A percentile compares a stretch with the other conserved stretches of the same genome.
phyloP scores from a whole-genome alignment of 441 rosid species.

The Manihot esculenta region DNA sequence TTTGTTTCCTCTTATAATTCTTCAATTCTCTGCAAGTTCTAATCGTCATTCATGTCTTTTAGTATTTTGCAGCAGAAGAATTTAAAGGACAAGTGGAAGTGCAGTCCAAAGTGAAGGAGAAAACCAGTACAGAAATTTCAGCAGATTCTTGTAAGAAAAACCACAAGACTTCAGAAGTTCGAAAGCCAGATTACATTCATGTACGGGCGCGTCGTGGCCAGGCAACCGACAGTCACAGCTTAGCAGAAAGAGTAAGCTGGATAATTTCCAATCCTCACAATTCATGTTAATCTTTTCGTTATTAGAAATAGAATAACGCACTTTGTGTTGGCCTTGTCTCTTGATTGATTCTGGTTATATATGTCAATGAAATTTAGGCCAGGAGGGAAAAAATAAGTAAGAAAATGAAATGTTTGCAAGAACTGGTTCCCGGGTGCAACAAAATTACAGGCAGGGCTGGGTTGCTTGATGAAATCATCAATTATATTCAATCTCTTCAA shows the following conservation, averaged over 20 bases:
- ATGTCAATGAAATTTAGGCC: conserved; percentile 28
- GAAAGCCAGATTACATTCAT: conserved; percentile 51
- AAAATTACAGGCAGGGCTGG: conserved; percentile 69
- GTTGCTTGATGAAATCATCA: conserved; percentile 74
- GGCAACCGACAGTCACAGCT: conserved; percentile 49
- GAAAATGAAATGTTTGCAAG: conserved; percentile 71
- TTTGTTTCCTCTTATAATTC: too few species aligned
- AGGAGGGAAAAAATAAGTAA: conserved; percentile 76
- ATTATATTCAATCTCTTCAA: conserved; percentile 70
- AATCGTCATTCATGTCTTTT: background rate
- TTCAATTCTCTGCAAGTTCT: background rate
- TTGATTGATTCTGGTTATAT: too few species aligned
- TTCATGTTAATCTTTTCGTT: too few species aligned
- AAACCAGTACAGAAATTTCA: conserved; percentile 32
- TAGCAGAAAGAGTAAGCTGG: conserved; percentile 37
- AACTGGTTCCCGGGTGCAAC: conserved; percentile 68
- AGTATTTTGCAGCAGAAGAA: conserved; percentile 34
- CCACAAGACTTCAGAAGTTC: conserved; percentile 30
- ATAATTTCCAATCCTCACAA: background rate
- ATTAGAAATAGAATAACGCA: background rate
- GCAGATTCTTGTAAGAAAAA: conserved; percentile 32
- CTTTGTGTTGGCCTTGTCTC: too few species aligned
- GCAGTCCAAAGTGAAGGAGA: conserved; percentile 34
- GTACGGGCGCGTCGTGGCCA: conserved; percentile 68
- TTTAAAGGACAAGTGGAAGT: conserved; percentile 32